Conservation (phyloP, 805 yeast species). For the Ogataea zsoltii region DNA sequence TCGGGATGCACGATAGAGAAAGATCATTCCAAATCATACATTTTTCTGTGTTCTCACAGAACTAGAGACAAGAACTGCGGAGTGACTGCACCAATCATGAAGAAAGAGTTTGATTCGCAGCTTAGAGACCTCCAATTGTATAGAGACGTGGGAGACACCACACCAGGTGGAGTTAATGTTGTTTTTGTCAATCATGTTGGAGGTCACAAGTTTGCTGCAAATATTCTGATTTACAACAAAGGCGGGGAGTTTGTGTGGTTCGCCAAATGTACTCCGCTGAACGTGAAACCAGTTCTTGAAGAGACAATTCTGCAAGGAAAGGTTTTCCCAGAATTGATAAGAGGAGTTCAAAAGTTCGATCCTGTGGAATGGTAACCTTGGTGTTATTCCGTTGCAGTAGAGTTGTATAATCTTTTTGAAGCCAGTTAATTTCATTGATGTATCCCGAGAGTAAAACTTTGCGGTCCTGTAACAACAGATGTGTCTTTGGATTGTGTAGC, state of each 20-base stretch:
- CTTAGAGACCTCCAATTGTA: constrained; percentile 69
- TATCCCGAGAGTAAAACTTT: no score
- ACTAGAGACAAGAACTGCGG: constrained; percentile 95
- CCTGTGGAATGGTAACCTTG: constrained; percentile 56
- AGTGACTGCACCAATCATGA: constrained; percentile 87
- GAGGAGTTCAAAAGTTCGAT: constrained; percentile 57
- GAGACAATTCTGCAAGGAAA: constrained; percentile 69
- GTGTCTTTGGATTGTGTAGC: no score
- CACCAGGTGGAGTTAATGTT: constrained; percentile 74
- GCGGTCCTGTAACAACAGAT: no score
- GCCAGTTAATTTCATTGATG: no score
- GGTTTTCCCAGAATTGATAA: constrained; percentile 69
- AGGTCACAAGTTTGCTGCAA: constrained; percentile 94
- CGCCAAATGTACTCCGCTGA: constrained; percentile 80
- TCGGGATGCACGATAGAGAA: constrained; percentile 34
- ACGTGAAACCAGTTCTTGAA: constrained; percentile 71
- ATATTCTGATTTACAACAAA: constrained; percentile 72
- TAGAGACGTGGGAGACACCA: constrained; percentile 74
- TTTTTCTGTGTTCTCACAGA: constrained; percentile 84
- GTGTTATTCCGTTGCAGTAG: no score
- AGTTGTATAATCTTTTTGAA: no score
- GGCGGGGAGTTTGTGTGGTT: constrained; percentile 83
- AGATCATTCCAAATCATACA: constrained; percentile 45
- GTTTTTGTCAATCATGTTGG: constrained; percentile 85
- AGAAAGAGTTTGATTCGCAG: constrained; percentile 70